phyloP scores from a whole-genome alignment of 2,329 filamentous ascomycete species.

The Dryadomyces quercus-mongolicae region DNA sequence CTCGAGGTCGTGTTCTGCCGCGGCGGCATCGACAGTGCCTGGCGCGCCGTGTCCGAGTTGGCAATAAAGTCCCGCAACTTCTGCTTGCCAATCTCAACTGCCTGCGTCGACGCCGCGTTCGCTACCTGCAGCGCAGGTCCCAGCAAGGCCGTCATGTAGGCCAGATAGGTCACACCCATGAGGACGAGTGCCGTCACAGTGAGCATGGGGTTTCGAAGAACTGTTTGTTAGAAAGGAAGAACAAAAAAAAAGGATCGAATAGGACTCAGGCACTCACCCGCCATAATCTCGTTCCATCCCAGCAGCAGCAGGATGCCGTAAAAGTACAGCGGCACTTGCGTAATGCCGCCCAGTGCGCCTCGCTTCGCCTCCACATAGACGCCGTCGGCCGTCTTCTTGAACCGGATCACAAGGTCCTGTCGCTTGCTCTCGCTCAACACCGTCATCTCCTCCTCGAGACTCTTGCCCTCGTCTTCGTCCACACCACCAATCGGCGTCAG shows the following conservation, averaged over 20 bases:
- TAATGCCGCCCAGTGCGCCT: slow-evolving; percentile 88
- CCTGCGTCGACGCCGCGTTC: slow-evolving; percentile 78
- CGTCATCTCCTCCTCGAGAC: slow-evolving; percentile 90
- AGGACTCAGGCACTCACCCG: slow-evolving; percentile 48
- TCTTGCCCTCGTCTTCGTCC: slow-evolving; percentile 90
- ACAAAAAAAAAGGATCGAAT: not conserved
- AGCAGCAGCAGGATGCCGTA: slow-evolving; percentile 79
- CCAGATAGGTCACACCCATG: slow-evolving; percentile 69
- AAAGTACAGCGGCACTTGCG: slow-evolving; percentile 89
- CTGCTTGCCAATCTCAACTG: slow-evolving; percentile 82
- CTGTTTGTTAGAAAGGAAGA: slow-evolving; percentile 31
- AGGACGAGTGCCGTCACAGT: slow-evolving; percentile 78
- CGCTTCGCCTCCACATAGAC: slow-evolving; percentile 98
- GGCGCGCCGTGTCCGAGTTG: slow-evolving; percentile 70
- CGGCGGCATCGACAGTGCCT: slow-evolving; percentile 66
- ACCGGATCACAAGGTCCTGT: slow-evolving; percentile 82
- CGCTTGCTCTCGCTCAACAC: slow-evolving; percentile 83
- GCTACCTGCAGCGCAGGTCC: slow-evolving; percentile 93
- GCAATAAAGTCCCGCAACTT: slow-evolving; percentile 82
- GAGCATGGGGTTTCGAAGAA: slow-evolving; percentile 85
- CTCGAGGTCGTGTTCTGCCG: slow-evolving; percentile 16
- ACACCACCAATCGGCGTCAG: slow-evolving; percentile 80
- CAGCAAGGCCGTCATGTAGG: slow-evolving; percentile 88
- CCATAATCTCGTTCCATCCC: slow-evolving; percentile 97
- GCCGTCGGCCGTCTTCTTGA: slow-evolving; percentile 97